Evolutionary conservation across 75 land plant species (phyloP).

Genomic region (Ceratopteris richardii): DNA sequence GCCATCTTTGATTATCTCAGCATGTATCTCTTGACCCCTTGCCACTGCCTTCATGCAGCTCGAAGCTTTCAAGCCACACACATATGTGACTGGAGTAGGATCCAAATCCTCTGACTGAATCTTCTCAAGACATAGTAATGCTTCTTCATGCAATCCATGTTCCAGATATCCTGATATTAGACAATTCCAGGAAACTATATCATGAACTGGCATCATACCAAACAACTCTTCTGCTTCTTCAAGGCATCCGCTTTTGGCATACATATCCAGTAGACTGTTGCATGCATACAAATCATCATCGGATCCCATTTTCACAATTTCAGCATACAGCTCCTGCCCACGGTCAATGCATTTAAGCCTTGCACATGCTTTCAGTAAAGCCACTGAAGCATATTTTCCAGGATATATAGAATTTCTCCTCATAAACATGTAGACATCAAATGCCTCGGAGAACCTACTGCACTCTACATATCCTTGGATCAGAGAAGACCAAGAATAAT

Average conservation of each 20-base stretch:
- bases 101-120: slow-evolving; percentile 38
- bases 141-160: slow-evolving; percentile 29
- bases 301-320: slow-evolving; percentile 1
- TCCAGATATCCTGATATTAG: slow-evolving; percentile 51
- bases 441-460: neutral
- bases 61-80: slow-evolving; percentile 35
- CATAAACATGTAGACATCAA: neutral
- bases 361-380: slow-evolving; percentile 28
- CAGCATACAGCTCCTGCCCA: slow-evolving; percentile 3
- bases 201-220: slow-evolving; percentile 22
- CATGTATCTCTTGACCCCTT: slow-evolving; percentile 42
- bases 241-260: slow-evolving; percentile 24
- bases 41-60: slow-evolving; percentile 20
- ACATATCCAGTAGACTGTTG: slow-evolving; percentile 38
- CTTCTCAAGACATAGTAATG: slow-evolving; percentile 34
- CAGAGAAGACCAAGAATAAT: neutral
- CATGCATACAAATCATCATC: slow-evolving; percentile 14
- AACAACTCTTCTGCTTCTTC: slow-evolving; percentile 30
- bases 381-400: slow-evolving; percentile 23
- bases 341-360: neutral
- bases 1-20: slow-evolving; percentile 34
- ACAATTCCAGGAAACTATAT: slow-evolving; percentile 55
- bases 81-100: slow-evolving; percentile 44
- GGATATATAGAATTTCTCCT: neutral
- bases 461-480: neutral